Evolutionary conservation across 2,329 filamentous ascomycete species (phyloP).

Genomic region (Coniochaeta prunicola): DNA sequence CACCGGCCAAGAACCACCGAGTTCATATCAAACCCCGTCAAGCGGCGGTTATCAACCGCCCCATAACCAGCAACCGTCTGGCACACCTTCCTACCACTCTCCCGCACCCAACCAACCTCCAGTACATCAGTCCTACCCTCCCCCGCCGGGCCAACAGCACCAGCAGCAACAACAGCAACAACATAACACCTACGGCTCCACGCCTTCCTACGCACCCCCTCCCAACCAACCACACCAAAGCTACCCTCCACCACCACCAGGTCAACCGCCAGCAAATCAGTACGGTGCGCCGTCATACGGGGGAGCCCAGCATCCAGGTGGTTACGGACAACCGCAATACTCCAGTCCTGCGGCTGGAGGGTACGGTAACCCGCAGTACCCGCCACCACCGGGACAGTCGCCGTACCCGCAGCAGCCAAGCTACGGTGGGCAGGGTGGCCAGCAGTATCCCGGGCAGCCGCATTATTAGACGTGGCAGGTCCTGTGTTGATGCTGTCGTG

Average conservation of each 20-base stretch:
- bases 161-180: conserved; percentile 14
- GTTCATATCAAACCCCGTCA: conserved; percentile 44
- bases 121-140: conserved; percentile 13
- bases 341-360: not conserved
- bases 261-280: conserved; percentile 11
- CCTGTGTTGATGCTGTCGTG: not conserved
- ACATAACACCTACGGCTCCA: conserved; percentile 6
- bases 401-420: conserved; percentile 3
- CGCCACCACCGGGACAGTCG: not conserved
- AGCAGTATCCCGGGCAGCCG: not conserved
- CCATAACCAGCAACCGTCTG: conserved; percentile 18
- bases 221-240: conserved; percentile 16
- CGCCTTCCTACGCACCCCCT: conserved; percentile 14
- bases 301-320: conserved; percentile 15
- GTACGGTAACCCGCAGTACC: conserved; percentile 3
- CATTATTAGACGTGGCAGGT: not conserved
- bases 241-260: conserved; percentile 12
- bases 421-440: conserved; percentile 4
- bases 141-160: conserved; percentile 11
- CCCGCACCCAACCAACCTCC: conserved; percentile 14
- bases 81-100: conserved; percentile 12
- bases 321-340: conserved; percentile 22
- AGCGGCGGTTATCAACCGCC: conserved; percentile 11
- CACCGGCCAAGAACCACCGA: conserved; percentile 55
- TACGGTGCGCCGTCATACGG: conserved; percentile 19